Evolutionary conservation across 176 grass and related monocot species (phyloP).

Genomic region (Paspalum vaginatum): DNA sequence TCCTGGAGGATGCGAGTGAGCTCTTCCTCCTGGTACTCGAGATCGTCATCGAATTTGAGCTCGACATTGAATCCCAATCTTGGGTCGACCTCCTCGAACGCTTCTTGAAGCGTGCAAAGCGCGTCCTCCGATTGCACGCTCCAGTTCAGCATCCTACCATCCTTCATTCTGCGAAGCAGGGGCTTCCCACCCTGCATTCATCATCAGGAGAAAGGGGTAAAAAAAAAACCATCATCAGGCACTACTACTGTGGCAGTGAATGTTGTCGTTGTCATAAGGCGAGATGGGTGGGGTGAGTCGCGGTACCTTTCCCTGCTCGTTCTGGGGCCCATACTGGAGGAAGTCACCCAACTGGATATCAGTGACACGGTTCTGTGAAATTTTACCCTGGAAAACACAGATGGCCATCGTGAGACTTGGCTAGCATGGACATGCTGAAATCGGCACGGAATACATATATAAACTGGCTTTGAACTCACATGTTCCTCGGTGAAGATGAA

Average conservation of each 20-base stretch:
- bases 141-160: constrained; percentile 73
- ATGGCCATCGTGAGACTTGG: background rate
- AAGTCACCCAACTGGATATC: constrained; percentile 77
- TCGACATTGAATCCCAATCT: constrained; percentile 87
- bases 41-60: constrained; percentile 80
- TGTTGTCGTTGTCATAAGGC: background rate
- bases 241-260: background rate
- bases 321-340: constrained; percentile 75
- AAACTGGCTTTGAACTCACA: constrained; percentile 46
- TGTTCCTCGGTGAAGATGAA: constrained; percentile 65
- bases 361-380: constrained; percentile 59
- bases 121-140: constrained; percentile 74
- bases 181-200: constrained; percentile 65
- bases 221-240: background rate
- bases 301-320: constrained; percentile 62
- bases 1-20: constrained; percentile 58
- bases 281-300: background rate
- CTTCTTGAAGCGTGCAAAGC: constrained; percentile 80
- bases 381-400: constrained; percentile 56
- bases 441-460: too few relatives aligned
- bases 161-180: constrained; percentile 70
- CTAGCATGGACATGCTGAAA: too few relatives aligned
- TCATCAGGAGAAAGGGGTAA: background rate
- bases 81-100: constrained; percentile 66
- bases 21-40: constrained; percentile 67